Base-by-base conservation (phyloP, 441 rosid genomes). In the Euphorbia corollata region DNA sequence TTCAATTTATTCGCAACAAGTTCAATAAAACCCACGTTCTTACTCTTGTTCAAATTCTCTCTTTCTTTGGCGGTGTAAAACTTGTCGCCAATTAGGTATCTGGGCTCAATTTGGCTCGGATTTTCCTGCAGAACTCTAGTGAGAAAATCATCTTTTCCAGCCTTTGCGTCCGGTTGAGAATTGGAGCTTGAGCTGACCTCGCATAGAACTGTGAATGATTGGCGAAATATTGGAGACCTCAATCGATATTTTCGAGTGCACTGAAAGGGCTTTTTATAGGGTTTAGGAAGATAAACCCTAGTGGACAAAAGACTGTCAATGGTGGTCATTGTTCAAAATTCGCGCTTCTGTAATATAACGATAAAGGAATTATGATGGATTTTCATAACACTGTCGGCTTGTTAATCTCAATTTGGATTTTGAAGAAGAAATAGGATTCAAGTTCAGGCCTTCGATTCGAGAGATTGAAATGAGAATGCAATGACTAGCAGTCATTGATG, bases 91-190 rank as follows among this genome's bases (percentile, higher is more conserved):
- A 86, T 77, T 55, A 81, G 74, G 61, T 79, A 88, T 76, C 75
- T 85, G 74, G 96, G 87, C 50, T 92, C 96, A 62, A 87, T 80
- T 67, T 92, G 98, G 81, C 92, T 87, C 43, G 98, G 98, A 54
- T 92, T 90, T 81, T 90, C 86, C 84, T 84, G 80, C 83, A 92
- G 70, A 75, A 88, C 86, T 80, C 81, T 87, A 43, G 92, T 76
- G 20, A 92, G 83, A 78, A 90, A 92, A 77, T 90, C 98, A 48
- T 89, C 92, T 10, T 73, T 77, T 30, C 34, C 73, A 75, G 64
- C 61, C 53, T 20, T 10, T 18, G 72, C 84, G 18, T 77, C 74
- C 27, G 81, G 27, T 65, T 58, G 75, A 36, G 87, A 69, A 27
- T 43, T 22, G 27, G 75, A 70, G 65, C 68, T 65, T 23, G 87